These are phyloP conservation scores for Pulveroboletus sp. DNA, from an alignment of 768 basidiomycete genomes.

Conservation along the genomic window DNA sequence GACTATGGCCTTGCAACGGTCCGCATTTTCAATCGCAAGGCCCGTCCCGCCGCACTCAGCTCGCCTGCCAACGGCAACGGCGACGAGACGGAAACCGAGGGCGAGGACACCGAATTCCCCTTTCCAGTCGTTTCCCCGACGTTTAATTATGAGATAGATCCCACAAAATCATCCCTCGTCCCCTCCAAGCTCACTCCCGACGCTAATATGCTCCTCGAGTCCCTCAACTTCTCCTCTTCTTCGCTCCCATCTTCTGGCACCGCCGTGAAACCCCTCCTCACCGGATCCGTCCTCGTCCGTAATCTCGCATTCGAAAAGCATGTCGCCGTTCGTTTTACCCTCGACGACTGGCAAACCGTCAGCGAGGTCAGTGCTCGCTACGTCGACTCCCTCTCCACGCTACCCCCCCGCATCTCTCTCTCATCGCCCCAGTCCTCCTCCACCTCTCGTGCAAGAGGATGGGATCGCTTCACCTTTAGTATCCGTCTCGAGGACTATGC, in stretches of 20 bases:
- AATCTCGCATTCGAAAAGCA: slow-evolving; percentile 87
- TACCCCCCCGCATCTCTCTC: slow-evolving; percentile 30
- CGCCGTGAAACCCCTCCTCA: slow-evolving; percentile 39
- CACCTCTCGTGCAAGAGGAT: slow-evolving; percentile 20
- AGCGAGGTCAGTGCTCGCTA: slow-evolving; percentile 72
- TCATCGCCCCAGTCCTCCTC: neutral
- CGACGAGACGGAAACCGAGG: slow-evolving; percentile 49
- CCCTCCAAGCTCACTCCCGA: slow-evolving; percentile 1
- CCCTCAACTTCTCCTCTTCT: slow-evolving; percentile 28
- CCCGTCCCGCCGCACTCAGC: slow-evolving; percentile 60
- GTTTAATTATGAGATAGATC: slow-evolving; percentile 21
- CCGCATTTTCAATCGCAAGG: slow-evolving; percentile 61
- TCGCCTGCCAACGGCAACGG: slow-evolving; percentile 14
- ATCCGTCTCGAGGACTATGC: slow-evolving; percentile 75
- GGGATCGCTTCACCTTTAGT: slow-evolving; percentile 61
- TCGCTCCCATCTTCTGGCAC: slow-evolving; percentile 3
- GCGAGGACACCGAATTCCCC: slow-evolving; percentile 19
- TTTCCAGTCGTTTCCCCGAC: slow-evolving; percentile 24
- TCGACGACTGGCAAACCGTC: slow-evolving; percentile 93
- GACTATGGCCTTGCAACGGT: slow-evolving; percentile 61
- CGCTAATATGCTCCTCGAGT: slow-evolving; percentile 38
- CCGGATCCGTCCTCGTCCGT: slow-evolving; percentile 77
- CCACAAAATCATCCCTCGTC: slow-evolving; percentile 14
- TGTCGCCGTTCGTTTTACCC: slow-evolving; percentile 83
- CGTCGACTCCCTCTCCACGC: slow-evolving; percentile 38